These are phyloP conservation scores for Hymenoscyphus fructigenus DNA, from an alignment of 2,329 filamentous ascomycete genomes.

Conservation along the genomic window DNA sequence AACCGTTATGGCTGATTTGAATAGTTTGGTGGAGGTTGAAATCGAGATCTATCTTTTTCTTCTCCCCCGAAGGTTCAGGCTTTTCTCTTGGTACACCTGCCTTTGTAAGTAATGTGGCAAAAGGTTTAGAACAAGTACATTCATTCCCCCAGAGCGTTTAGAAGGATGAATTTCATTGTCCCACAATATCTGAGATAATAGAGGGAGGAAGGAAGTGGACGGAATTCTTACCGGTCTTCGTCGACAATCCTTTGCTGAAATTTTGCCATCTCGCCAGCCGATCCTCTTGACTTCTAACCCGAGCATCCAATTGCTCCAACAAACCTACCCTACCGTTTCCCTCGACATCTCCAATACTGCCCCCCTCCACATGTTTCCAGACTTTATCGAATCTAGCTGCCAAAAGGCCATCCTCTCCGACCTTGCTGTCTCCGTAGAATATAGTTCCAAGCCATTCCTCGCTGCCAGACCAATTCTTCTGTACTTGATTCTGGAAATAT, in stretches of 20 bases:
- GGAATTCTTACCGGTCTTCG: slow-evolving; percentile 12
- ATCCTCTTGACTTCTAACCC: slow-evolving; percentile 64
- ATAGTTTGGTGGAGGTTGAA: slow-evolving; percentile 54
- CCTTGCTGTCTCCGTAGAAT: slow-evolving; percentile 61
- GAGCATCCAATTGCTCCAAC: slow-evolving; percentile 68
- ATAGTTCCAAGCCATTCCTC: slow-evolving; percentile 72
- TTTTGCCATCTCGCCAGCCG: slow-evolving; percentile 72
- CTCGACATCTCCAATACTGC: slow-evolving; percentile 56
- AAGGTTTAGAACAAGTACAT: no score
- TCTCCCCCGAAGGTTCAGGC: slow-evolving; percentile 3
- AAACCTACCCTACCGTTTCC: slow-evolving; percentile 49
- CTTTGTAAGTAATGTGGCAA: no score
- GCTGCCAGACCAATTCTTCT: slow-evolving; percentile 77
- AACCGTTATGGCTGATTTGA: slow-evolving; percentile 42
- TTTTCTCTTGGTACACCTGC: slow-evolving; percentile 14
- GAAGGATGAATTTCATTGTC: background rate
- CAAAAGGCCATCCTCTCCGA: slow-evolving; percentile 62
- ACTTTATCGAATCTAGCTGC: slow-evolving; percentile 66
- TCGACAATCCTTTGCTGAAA: slow-evolving; percentile 50
- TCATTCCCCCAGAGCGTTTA: no score
- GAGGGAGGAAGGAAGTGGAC: slow-evolving; percentile 25
- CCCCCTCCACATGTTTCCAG: slow-evolving; percentile 66
- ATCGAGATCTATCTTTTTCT: slow-evolving; percentile 47
- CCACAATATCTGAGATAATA: no score
- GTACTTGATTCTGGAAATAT: slow-evolving; percentile 57